Percentiles rank a stretch among this genome's conserved stretches.
Evolutionary conservation across 768 basidiomycete genomes (phyloP).

Genomic region (Lentinus brumalis): DNA sequence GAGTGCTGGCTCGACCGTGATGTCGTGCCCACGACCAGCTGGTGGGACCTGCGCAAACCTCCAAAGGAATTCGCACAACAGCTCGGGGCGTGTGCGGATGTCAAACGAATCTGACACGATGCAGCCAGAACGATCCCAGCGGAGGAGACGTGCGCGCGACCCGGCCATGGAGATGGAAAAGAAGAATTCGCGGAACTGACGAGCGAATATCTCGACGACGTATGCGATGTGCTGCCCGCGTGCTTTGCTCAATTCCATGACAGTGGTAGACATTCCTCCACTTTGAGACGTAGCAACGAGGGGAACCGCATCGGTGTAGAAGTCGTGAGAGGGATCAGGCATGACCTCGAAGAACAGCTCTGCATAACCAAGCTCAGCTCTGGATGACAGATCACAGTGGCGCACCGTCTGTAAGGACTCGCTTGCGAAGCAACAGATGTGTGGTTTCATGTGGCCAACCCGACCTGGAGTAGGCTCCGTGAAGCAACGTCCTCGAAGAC

Average conservation of each 20-base stretch:
- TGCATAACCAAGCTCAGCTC: not conserved
- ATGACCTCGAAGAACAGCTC: constrained; percentile 14
- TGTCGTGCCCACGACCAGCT: constrained; percentile 29
- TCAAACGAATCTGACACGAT: constrained; percentile 34
- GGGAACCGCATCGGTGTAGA: not conserved
- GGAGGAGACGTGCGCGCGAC: constrained; percentile 32
- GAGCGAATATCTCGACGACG: constrained; percentile 13
- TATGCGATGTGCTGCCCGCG: constrained; percentile 3
- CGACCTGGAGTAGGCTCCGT: not conserved
- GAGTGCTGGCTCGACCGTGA: constrained; percentile 1
- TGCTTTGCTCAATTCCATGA: not conserved
- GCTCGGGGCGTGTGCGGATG: constrained; percentile 19
- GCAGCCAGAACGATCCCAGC: constrained; percentile 36
- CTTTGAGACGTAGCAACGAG: not conserved
- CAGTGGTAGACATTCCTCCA: no score
- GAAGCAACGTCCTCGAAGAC: not conserved
- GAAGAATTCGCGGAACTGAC: constrained; percentile 31
- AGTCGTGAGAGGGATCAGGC: not conserved
- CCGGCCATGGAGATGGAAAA: constrained; percentile 34
- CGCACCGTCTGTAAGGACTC: not conserved
- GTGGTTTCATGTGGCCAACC: constrained; percentile 1
- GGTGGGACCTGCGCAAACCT: constrained; percentile 23
- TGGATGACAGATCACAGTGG: not conserved
- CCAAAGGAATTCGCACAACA: constrained; percentile 34
- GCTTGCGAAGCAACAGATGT: not conserved